Evolutionary conservation across 768 basidiomycete genomes (phyloP).

Genomic region (Suillus fuscotomentosus): DNA sequence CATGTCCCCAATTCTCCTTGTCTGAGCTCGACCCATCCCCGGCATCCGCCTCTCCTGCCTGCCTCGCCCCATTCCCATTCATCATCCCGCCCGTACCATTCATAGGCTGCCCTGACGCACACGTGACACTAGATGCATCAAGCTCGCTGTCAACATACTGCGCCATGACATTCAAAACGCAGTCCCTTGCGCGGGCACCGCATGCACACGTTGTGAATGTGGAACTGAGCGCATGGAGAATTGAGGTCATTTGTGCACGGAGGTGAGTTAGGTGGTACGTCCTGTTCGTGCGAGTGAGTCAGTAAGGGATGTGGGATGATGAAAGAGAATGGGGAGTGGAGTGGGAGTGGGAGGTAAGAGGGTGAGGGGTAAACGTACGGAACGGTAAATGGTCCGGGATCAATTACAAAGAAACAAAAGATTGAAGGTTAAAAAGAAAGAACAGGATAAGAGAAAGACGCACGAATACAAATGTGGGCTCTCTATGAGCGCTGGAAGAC

Average conservation of each 20-base stretch:
- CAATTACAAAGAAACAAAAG: constrained; percentile 8
- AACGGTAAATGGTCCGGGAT: neutral
- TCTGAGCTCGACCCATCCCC: neutral
- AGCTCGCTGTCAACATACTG: constrained; percentile 52
- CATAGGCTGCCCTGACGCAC: neutral
- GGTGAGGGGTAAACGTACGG: neutral
- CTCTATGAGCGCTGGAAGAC: constrained; percentile 65
- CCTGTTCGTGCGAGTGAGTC: constrained; percentile 25
- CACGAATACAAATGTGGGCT: constrained; percentile 57
- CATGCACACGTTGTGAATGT: constrained; percentile 79
- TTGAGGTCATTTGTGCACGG: constrained; percentile 64
- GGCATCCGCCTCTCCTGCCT: neutral
- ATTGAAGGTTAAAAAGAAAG: constrained; percentile 4
- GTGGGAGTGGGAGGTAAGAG: neutral
- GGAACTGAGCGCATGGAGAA: constrained; percentile 66
- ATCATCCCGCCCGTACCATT: neutral
- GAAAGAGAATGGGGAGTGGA: neutral
- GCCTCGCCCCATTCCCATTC: neutral
- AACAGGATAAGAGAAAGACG: constrained; percentile 30
- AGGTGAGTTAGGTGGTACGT: constrained; percentile 50
- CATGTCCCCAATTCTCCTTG: constrained; percentile 1
- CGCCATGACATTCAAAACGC: constrained; percentile 63
- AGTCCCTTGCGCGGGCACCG: constrained; percentile 58
- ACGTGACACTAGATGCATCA: constrained; percentile 17
- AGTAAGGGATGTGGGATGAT: neutral